Evolutionary conservation across 2,329 filamentous ascomycete genomes (phyloP).

Genomic region (Aspergillus sp.): DNA sequence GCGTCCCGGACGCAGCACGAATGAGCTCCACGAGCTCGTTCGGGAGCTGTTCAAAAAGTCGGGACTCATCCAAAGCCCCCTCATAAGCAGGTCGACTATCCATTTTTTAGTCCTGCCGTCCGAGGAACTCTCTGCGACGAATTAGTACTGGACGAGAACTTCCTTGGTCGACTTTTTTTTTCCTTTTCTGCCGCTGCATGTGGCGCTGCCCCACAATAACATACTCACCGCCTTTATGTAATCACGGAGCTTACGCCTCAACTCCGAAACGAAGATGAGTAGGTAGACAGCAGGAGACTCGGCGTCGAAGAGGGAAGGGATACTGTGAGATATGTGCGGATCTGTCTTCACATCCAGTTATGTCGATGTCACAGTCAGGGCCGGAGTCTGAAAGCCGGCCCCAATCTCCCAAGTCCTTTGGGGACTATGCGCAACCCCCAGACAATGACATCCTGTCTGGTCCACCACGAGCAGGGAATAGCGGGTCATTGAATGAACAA

Average conservation of each 20-base stretch:
- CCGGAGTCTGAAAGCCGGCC: constrained; percentile 10
- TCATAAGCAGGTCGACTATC: constrained; percentile 31
- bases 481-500: constrained; percentile 23
- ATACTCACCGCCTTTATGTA: constrained; percentile 20
- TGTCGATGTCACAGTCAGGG: constrained; percentile 17
- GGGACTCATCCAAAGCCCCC: constrained; percentile 48
- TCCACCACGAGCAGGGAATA: constrained; percentile 12
- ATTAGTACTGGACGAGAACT: constrained; percentile 18
- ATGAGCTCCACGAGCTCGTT: constrained; percentile 62
- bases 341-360: constrained; percentile 16
- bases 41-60: constrained; percentile 53
- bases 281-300: too few species aligned
- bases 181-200: constrained; percentile 25
- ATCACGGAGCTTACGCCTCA: constrained; percentile 21
- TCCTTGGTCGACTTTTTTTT: constrained; percentile 21
- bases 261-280: constrained; percentile 6
- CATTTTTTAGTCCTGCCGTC: constrained; percentile 29
- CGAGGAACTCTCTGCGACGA: constrained; percentile 24
- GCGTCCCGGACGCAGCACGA: constrained; percentile 52
- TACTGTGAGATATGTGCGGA: constrained; percentile 8
- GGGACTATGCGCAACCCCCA: constrained; percentile 8
- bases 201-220: constrained; percentile 20
- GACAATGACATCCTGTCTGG: constrained; percentile 15
- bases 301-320: too few species aligned
- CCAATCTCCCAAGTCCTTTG: constrained; percentile 8